These are phyloP conservation scores for Chytridium lagenaria DNA, from an alignment of 371 early-diverging fungal genomes.

Conservation along the genomic window DNA sequence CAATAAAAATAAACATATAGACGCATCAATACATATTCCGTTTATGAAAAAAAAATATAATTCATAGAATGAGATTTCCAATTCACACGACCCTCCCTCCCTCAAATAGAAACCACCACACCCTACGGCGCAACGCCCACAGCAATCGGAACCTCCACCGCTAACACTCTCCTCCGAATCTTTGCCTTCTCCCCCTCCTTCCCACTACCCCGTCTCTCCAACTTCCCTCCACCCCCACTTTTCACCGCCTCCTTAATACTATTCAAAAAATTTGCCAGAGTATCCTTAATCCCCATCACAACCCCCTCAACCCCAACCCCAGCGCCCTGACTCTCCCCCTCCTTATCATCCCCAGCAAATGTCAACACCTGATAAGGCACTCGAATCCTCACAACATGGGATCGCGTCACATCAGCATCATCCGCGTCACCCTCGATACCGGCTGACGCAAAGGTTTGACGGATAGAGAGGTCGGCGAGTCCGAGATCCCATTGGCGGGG, in stretches of 20 bases:
- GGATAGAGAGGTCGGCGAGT: not conserved
- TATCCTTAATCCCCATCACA: not conserved
- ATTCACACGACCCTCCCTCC: too few species aligned
- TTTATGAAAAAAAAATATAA: too few species aligned
- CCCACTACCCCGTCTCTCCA: not conserved
- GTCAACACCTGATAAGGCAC: not conserved
- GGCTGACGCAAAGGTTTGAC: not conserved
- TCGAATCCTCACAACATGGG: not conserved
- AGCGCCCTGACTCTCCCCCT: not conserved
- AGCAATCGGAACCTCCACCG: not conserved
- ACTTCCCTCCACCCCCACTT: not conserved
- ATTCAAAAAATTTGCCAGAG: not conserved
- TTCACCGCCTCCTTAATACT: not conserved
- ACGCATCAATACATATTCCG: too few species aligned
- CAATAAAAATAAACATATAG: too few species aligned
- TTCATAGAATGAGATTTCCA: too few species aligned
- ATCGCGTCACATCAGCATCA: conserved; percentile 3
- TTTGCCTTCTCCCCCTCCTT: not conserved
- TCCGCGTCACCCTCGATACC: conserved; percentile 9
- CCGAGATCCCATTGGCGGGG: not conserved
- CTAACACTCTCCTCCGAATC: not conserved
- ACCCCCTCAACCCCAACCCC: not conserved
- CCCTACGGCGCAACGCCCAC: not conserved
- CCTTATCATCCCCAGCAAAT: not conserved
- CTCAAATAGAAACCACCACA: too few species aligned